Percentiles rank a stretch among this genome's conserved stretches.
These are phyloP conservation scores for Primulina tabacum DNA, from an alignment of 257 asterid species.

Conservation along the genomic window DNA sequence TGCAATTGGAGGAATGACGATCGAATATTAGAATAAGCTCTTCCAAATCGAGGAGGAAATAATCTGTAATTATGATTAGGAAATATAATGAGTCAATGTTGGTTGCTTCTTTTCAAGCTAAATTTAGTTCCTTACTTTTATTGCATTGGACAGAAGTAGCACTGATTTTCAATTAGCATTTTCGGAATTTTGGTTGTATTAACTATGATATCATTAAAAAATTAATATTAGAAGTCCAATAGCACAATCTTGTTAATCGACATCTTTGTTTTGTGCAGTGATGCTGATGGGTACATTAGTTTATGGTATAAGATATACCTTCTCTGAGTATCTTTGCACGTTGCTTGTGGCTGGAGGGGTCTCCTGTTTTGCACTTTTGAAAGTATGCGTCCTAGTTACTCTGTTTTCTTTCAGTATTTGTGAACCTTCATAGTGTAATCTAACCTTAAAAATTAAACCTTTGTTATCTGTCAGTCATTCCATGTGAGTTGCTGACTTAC, in stretches of 20 bases:
- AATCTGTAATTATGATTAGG: too few species aligned
- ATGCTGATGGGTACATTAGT: conserved; percentile 97
- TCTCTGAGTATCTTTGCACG: conserved; percentile 88
- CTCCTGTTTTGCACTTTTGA: conserved; percentile 81
- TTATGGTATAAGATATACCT: conserved; percentile 79
- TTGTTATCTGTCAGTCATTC: too few species aligned
- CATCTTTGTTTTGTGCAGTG: conserved; percentile 50
- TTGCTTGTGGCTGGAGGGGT: conserved; percentile 98
- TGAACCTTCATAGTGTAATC: neutral
- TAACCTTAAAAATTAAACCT: too few species aligned
- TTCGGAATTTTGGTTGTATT: neutral
- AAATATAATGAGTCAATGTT: neutral
- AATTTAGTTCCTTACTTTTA: neutral
- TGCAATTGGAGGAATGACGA: neutral
- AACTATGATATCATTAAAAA: neutral
- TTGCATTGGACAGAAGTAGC: neutral
- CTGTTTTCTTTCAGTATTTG: conserved; percentile 5
- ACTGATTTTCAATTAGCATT: conserved; percentile 8
- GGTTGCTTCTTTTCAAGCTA: neutral
- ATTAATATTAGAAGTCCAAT: conserved; percentile 1
- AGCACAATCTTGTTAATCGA: neutral
- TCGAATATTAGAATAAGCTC: neutral
- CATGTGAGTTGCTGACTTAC: too few species aligned
- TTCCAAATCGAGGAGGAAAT: neutral
- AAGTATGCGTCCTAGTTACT: conserved; percentile 40